These are phyloP conservation scores for Salix udensis DNA, from an alignment of 345 rosid species.

Conservation along the genomic window DNA sequence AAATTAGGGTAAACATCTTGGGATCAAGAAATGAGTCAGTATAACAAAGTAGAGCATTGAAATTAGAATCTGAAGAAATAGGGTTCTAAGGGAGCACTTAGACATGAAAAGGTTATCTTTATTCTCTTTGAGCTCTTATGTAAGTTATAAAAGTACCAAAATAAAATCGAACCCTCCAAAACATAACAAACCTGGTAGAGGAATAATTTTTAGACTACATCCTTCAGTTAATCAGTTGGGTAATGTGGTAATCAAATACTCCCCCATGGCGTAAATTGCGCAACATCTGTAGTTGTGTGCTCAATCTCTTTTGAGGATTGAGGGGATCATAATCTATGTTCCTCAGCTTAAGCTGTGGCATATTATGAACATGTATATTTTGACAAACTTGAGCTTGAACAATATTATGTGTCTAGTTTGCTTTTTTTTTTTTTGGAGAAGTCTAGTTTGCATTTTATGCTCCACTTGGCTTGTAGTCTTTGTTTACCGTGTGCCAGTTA, in stretches of 20 bases:
- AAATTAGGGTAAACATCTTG: neutral
- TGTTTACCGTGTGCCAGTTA: neutral
- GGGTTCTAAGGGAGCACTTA: neutral
- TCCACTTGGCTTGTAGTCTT: neutral
- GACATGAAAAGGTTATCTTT: neutral
- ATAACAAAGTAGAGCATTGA: neutral
- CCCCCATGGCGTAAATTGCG: neutral
- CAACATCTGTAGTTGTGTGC: neutral
- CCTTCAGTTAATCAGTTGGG: neutral
- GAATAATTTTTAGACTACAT: neutral
- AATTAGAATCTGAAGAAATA: neutral
- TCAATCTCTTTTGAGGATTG: neutral
- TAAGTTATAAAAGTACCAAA: neutral
- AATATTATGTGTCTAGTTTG: neutral
- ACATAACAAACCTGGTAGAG: neutral
- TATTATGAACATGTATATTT: neutral
- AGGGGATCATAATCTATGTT: neutral
- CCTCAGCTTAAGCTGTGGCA: neutral
- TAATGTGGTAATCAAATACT: neutral
- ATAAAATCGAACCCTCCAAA: neutral
- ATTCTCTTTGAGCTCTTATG: neutral
- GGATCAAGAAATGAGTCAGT: neutral
- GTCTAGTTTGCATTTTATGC: neutral
- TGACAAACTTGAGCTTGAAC: neutral
- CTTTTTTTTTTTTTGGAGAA: too few relatives aligned